Base-by-base conservation (phyloP, 345 rosid species). In the thale cress (Arabidopsis thaliana) region DNA sequence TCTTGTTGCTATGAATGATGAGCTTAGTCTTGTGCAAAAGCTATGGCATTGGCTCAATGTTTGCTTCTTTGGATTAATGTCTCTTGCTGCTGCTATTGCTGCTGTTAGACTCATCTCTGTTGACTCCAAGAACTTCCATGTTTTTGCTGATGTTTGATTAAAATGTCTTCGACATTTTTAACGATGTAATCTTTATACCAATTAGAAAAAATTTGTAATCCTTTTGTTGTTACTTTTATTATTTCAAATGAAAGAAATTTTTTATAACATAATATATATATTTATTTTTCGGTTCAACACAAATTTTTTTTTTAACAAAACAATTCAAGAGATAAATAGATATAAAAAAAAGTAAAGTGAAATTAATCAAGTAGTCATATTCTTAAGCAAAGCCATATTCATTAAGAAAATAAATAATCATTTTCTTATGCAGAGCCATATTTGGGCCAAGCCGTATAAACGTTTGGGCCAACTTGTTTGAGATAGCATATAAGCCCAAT, bases 21-120 rank as follows among this genome's bases (percentile, higher is more conserved):
- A 84, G 70, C 76, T 90, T 68, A 76, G 45, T 41, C 20, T 85
- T 23, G 30, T 67, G 1, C 89, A 82, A 48, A 88, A 82, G 84
- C 66, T 83, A 2, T 92, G 98, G 97, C 99, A 93, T 81, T 89
- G 99, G 99, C 66, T 90, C 65, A 92, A 95, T 55, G 87, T 95
- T 58, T 62, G 58, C 5, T 61, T 91, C 82, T 95, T 95, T 42
- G 73, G 87, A 53, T 59, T 77, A 28, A 74, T 87, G 89, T 83
- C 98, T 45, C 51, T 84, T 30, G 96, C 91, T 2, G 93, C 99
- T 23, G 78, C 86, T 7, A 56, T 90, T 36, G 83, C 96, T 56
- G 91, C 97, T 62, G 52, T 90, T 38, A 85, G 93, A 77, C 97
- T 92, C 32, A 95, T 95, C 37, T 60, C 85, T 0, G 87, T 86